Evolutionary conservation across 495 filamentous ascomycete genomes (phyloP), one percentile per base, ranked within the genome.

Genomic region (Recurvomyces mirabilis): DNA sequence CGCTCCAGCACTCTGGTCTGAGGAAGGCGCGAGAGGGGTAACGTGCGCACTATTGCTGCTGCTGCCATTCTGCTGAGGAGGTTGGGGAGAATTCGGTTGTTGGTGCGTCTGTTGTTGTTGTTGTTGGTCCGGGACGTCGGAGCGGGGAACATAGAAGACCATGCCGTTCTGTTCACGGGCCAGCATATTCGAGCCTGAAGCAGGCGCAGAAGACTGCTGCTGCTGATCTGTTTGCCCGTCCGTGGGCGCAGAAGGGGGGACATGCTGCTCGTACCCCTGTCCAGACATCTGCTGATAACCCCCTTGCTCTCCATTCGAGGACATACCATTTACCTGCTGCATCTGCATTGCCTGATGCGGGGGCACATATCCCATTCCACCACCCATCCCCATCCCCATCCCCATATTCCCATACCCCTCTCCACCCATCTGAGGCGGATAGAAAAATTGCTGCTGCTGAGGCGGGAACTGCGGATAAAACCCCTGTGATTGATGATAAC

Each of bases 161-260:
- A 88, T 95, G 35, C 93, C 91, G 50, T 89, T 87, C 51, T 78
- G 75, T 65, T 96, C 91, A 57, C 94, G 88, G 2, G 87, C 85
- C 37, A 96, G 82, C 21, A 85, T 81, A 51, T 75, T 81, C 6
- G 74, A 60, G 43, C 77, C 74, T 12, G 35, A 62, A n/a, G 11
- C 11, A 20, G 4, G 13, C 12, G 25, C 13, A 3, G 19, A 12
- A 21, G 29, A 6, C 57, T 59, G 69, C 51, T 56, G 73, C 62
- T 34, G 68, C 59, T 56, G 74, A 61, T 33, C 68, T 59, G 55
- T 70, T 54, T 29, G 63, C 39, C 41, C 60, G 53, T 4, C 14
- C 10, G 9, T 23, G 17, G 36, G 23, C 10, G 34, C 14, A 13
- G 45, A 64, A 52, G 56, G 59, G 57, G 49, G 45, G 52, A 66